phyloP scores from a whole-genome alignment of 345 rosid genomes.

The Citrus unshiu region DNA sequence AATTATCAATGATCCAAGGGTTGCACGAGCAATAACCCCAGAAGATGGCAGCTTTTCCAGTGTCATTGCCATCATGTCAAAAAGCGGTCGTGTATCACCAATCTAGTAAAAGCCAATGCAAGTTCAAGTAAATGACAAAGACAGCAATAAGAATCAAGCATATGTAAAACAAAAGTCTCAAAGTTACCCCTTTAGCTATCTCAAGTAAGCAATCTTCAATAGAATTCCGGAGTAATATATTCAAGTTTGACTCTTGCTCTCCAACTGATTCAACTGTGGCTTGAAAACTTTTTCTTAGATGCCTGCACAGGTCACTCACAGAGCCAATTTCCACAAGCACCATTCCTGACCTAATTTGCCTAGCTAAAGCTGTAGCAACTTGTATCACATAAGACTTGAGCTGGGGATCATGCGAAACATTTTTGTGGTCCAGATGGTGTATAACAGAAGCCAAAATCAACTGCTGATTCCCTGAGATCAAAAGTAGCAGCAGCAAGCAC shows the following conservation, averaged over 20 bases:
- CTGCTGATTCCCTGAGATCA: constrained; percentile 65
- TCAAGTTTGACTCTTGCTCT: constrained; percentile 60
- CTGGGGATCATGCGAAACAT: constrained; percentile 69
- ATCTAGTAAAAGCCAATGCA: constrained; percentile 30
- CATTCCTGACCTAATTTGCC: constrained; percentile 65
- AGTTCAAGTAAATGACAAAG: constrained; percentile 10
- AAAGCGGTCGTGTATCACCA: constrained; percentile 57
- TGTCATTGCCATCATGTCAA: constrained; percentile 78
- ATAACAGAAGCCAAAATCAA: constrained; percentile 68
- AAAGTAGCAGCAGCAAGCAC: constrained; percentile 18
- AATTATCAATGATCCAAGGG: constrained; percentile 70
- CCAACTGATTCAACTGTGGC: constrained; percentile 61
- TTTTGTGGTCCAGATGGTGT: constrained; percentile 91
- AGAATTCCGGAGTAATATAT: constrained; percentile 72
- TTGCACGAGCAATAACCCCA: constrained; percentile 72
- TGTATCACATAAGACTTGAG: constrained; percentile 65
- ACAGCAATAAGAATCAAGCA: constrained; percentile 4
- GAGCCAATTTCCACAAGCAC: constrained; percentile 68
- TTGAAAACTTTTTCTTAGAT: constrained; percentile 89
- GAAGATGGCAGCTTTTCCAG: constrained; percentile 81
- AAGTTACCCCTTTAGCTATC: constrained; percentile 76
- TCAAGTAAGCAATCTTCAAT: constrained; percentile 92
- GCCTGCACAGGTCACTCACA: constrained; percentile 90
- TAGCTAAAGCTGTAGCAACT: constrained; percentile 74
- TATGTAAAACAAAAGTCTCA: background rate